Base-by-base conservation (phyloP, 2,329 filamentous ascomycete genomes). In the Didymella keratinophila region DNA sequence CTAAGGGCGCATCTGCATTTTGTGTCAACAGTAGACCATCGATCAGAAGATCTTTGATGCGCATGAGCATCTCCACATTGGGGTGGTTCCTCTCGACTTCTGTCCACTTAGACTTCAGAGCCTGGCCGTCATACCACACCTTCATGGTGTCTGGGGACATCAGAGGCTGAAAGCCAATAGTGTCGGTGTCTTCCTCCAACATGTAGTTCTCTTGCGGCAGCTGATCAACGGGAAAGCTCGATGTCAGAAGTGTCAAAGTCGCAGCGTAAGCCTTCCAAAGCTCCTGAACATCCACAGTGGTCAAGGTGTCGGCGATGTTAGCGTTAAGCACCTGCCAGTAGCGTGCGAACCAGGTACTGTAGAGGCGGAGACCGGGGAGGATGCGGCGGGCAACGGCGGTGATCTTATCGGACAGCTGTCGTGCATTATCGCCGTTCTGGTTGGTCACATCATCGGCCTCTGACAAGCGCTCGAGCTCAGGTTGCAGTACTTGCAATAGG, bases 191-290 rank as follows among this genome's bases (percentile, higher is more conserved):
- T 71, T 91, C 89, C 61, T 88, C 85, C 3, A 91, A 79, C 67
- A 91, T 79, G 70, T 91, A 90, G 12, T 81, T 78, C 27, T 88
- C 76, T 37, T 81, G 77, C 2, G 83, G 81, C 28, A 90, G 79
- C 41, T 83, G 78, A 46, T 81, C 78, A 28, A 86, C 81, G 20
- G 86, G 82, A 63, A 89, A 90, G 18, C 81, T 83, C 2, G 83
- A 82, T 9, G 82, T 82, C 27, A 90, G 75, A 12, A 86, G 77
- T 37, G 86, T 88, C 49, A 90, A 73, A 0, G 85, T 84, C 39
- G 81, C 82, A n/a, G 86, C 85, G 67, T 90, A 90, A 0, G 84
- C 83, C 62, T 84, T 86, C 87, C 87, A 90, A 60, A 90, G 80
- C 58, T 86, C 82, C 59, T 84, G 82, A 36, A 87, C 83, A 58